Percentiles rank a stretch among this genome's conserved stretches.
phyloP scores from a whole-genome alignment of 169 alveolate species.

The Perkinsus marinus region DNA sequence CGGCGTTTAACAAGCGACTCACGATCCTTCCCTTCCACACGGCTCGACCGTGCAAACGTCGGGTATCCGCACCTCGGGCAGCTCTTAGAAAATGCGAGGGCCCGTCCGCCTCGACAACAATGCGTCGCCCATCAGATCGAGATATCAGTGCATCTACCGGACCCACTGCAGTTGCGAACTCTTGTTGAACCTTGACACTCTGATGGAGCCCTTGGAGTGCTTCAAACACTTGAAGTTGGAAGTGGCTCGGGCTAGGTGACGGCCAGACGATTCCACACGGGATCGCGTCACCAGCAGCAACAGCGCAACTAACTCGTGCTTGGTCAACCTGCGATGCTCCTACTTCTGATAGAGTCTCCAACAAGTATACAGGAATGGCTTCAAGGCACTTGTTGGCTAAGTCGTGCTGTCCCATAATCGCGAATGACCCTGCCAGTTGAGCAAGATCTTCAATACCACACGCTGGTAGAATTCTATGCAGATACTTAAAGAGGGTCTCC shows the following conservation, averaged over 20 bases:
- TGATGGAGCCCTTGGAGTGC: background rate
- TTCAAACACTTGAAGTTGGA: background rate
- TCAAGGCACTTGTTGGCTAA: background rate
- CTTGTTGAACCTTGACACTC: background rate
- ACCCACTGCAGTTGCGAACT: background rate
- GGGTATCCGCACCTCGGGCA: background rate
- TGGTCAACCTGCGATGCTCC: background rate
- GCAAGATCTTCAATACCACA: background rate
- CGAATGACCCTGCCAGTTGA: background rate
- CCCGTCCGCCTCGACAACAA: background rate
- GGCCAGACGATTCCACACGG: background rate
- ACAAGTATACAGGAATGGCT: background rate
- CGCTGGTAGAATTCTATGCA: background rate
- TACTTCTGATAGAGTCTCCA: background rate
- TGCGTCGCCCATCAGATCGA: background rate
- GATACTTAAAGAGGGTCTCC: background rate
- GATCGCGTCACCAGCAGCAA: background rate
- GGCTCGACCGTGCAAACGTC: background rate
- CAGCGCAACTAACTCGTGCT: background rate
- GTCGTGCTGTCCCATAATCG: background rate
- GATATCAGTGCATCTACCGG: background rate
- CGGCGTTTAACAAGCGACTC: background rate
- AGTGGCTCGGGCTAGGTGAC: background rate
- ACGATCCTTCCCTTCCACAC: background rate
- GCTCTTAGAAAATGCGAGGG: background rate